Percentiles rank a stretch among this genome's conserved stretches.
These are phyloP conservation scores for Hysterangium stoloniferum DNA, from an alignment of 768 basidiomycete species.

Conservation along the genomic window DNA sequence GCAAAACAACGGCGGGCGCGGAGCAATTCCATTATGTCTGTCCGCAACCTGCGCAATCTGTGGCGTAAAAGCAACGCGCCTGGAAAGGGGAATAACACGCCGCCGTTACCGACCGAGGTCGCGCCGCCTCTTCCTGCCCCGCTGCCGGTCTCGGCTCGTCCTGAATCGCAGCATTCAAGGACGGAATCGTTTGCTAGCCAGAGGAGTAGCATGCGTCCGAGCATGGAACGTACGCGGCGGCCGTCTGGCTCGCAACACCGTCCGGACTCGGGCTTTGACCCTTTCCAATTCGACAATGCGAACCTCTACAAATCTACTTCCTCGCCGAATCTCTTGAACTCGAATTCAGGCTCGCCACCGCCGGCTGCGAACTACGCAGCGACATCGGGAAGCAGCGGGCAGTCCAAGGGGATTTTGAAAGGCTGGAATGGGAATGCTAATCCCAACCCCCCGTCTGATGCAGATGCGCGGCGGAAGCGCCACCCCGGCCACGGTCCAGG, in stretches of 20 bases:
- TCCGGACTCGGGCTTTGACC: conserved; percentile 30
- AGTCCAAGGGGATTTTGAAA: conserved; percentile 10
- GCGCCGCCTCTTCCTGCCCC: conserved; percentile 1
- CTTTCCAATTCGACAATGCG: conserved; percentile 49
- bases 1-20: conserved; percentile 24
- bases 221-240: conserved; percentile 23
- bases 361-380: not conserved
- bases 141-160: conserved; percentile 8
- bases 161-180: conserved; percentile 12
- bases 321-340: not conserved
- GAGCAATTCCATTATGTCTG: conserved; percentile 57
- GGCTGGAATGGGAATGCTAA: conserved; percentile 1
- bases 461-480: not conserved
- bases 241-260: conserved; percentile 21
- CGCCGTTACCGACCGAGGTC: conserved; percentile 1
- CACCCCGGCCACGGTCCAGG: not conserved
- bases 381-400: not conserved
- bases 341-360: not conserved
- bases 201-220: conserved; percentile 22
- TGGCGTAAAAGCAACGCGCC: conserved; percentile 9
- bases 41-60: conserved; percentile 21
- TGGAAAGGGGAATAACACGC: not conserved
- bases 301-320: conserved; percentile 8
- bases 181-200: conserved; percentile 5
- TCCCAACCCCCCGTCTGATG: conserved; percentile 1